phyloP scores from a whole-genome alignment of 106 monocot genomes.

The Gastrodia elata region DNA sequence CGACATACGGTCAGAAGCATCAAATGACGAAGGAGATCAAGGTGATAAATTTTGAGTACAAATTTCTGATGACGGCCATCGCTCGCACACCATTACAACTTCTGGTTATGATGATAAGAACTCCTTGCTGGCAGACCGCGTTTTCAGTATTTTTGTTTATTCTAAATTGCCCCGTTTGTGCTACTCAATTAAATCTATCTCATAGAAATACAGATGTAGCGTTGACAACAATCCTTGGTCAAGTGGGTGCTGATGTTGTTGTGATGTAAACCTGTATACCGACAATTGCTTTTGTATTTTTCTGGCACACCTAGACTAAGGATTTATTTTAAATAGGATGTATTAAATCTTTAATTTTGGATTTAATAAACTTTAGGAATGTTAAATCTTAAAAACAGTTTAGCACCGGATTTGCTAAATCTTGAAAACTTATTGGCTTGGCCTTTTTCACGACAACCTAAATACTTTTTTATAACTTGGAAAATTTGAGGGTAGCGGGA shows the following conservation, averaged over 20 bases:
- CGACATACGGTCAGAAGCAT: conserved; percentile 23
- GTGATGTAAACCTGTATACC: conserved; percentile 44
- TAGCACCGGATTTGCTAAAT: too few relatives aligned
- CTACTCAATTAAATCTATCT: conserved; percentile 86
- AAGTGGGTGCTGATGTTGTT: conserved; percentile 73
- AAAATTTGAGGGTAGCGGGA: too few relatives aligned
- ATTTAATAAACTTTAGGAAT: too few relatives aligned
- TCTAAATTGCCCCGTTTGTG: conserved; percentile 43
- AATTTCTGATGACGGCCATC: conserved; percentile 22
- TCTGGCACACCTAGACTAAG: too few relatives aligned
- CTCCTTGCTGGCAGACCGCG: conserved; percentile 59
- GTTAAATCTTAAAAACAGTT: too few relatives aligned
- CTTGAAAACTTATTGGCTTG: too few relatives aligned
- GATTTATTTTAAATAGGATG: too few relatives aligned
- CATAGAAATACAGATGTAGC: conserved; percentile 53
- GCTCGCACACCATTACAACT: conserved; percentile 75
- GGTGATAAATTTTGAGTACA: conserved; percentile 44
- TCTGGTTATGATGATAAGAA: conserved; percentile 89
- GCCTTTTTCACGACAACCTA: too few relatives aligned
- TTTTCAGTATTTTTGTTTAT: conserved; percentile 82
- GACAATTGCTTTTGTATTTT: too few relatives aligned
- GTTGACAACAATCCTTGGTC: conserved; percentile 46
- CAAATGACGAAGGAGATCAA: conserved; percentile 40
- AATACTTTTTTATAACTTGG: too few relatives aligned
- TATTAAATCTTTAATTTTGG: too few relatives aligned